Conservation (phyloP, 768 basidiomycete genomes). For the Rhizopogon vinicolor region DNA sequence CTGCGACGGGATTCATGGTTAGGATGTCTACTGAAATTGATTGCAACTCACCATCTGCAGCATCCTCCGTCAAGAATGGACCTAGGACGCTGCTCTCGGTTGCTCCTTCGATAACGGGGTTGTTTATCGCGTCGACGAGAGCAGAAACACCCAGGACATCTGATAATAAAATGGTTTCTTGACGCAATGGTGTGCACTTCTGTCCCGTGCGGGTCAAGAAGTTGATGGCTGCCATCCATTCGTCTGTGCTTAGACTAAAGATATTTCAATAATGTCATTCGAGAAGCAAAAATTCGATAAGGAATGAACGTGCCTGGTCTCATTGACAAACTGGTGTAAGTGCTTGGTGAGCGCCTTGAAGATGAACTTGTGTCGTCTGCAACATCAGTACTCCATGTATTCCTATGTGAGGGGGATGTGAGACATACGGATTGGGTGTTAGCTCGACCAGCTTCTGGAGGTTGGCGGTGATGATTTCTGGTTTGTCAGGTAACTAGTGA, state of each 20-base stretch:
- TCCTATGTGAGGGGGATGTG: not conserved
- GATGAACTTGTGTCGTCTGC: conserved; percentile 42
- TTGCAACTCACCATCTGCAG: conserved; percentile 52
- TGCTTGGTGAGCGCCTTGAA: conserved; percentile 55
- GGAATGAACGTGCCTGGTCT: conserved; percentile 47
- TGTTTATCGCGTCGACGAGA: conserved; percentile 72
- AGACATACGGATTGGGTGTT: conserved; percentile 34
- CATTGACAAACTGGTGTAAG: conserved; percentile 69
- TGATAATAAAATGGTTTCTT: conserved; percentile 85
- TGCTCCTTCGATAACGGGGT: conserved; percentile 53
- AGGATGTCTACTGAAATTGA: not conserved
- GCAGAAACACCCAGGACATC: conserved; percentile 77
- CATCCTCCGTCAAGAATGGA: conserved; percentile 79
- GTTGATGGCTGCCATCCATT: conserved; percentile 79
- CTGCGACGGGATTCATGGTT: conserved; percentile 27
- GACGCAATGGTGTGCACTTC: conserved; percentile 63
- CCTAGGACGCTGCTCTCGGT: conserved; percentile 79
- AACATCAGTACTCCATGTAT: not conserved
- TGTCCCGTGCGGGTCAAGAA: conserved; percentile 77
- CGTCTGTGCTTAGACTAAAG: conserved; percentile 64
- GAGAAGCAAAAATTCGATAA: not conserved
- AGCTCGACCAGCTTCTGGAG: conserved; percentile 34
- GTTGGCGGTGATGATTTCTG: conserved; percentile 48
- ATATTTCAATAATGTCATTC: not conserved
- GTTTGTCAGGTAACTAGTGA: conserved; percentile 40